Evolutionary conservation across 768 basidiomycete species (phyloP), one percentile per base, ranked within the genome.

Genomic region (Naganishia kalamii): DNA sequence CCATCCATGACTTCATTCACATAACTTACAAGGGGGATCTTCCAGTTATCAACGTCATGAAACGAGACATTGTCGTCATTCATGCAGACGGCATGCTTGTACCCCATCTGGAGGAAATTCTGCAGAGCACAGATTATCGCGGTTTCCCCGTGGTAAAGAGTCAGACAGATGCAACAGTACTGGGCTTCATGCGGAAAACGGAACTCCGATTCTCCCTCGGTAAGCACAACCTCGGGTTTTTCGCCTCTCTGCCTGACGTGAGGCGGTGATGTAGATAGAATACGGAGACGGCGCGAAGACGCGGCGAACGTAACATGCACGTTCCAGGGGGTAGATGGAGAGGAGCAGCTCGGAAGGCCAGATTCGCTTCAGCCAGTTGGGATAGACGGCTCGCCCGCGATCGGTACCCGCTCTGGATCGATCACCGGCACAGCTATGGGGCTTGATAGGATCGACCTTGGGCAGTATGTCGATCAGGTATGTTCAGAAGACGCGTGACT

Each of bases 381-480:
- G 15, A 25, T 23, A 4, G 54, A 40, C 3, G 4, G 4, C 3
- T 17, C 32, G 35, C 37, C 54, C 8, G 35, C 21, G 3, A 25
- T 37, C 37, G 33, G 54, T 11, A n/a, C 33, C 5, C 23, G 54
- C 15, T n/a, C 8, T 2, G 23, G 54, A 13, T 35, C 35, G 11
- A 19, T 10, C 29, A 25, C 29, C 21, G 40, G 27, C 30, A 21
- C 37, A 1, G 23, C 29, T n/a, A 19, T 19, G 4, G 33, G 23
- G 23, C 70, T 71, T 6, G 78, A 79, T 8, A 70, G 67, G n/a
- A 72, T 81, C 29, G 80, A 81, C 65, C 78, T 82, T 51, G 77
- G 88, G 82, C 88, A 90, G 10, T 98, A 92, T 88, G 91, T 98
- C 0, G 96, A 97, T 76, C 88, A 92, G 83, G 96, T 94, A 76